Conservation (phyloP, 371 early-diverging fungal species). For the Mortierella sp. region DNA sequence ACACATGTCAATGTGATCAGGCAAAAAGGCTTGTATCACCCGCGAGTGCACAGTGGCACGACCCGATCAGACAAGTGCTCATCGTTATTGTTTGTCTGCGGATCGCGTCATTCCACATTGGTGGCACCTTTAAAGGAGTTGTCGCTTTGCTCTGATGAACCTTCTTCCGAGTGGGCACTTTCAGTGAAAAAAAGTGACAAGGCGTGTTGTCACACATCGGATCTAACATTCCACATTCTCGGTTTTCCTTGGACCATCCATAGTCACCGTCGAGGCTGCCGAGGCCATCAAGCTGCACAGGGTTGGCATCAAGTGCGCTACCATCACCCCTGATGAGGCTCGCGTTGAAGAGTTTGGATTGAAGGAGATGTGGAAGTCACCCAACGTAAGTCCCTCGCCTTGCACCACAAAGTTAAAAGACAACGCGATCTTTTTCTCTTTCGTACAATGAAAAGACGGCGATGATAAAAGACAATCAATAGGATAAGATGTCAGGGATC, state of each 20-base stretch:
- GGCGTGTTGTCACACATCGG: too few relatives aligned
- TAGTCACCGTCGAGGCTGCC: slow-evolving; percentile 92
- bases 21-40: too few relatives aligned
- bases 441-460: too few relatives aligned
- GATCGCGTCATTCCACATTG: slow-evolving; percentile 26
- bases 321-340: slow-evolving; percentile 94
- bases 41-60: not conserved
- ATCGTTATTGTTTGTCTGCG: not conserved
- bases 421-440: too few relatives aligned
- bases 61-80: slow-evolving; percentile 6
- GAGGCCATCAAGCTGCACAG: slow-evolving; percentile 94
- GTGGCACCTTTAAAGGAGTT: not conserved
- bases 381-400: slow-evolving; percentile 69
- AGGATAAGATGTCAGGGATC: too few relatives aligned
- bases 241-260: not conserved
- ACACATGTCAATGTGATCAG: not conserved
- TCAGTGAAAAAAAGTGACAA: not conserved
- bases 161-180: not conserved
- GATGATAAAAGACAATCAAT: too few relatives aligned
- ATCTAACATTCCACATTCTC: too few relatives aligned
- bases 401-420: too few relatives aligned
- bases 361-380: slow-evolving; percentile 95
- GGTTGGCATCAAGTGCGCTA: slow-evolving; percentile 97
- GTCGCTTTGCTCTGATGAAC: not conserved
- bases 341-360: slow-evolving; percentile 93